Percentiles rank a stretch among this genome's conserved stretches.
These are phyloP conservation scores for Stephanocyclus meneghinianus DNA, from an alignment of 352 stramenopile species.

Conservation along the genomic window DNA sequence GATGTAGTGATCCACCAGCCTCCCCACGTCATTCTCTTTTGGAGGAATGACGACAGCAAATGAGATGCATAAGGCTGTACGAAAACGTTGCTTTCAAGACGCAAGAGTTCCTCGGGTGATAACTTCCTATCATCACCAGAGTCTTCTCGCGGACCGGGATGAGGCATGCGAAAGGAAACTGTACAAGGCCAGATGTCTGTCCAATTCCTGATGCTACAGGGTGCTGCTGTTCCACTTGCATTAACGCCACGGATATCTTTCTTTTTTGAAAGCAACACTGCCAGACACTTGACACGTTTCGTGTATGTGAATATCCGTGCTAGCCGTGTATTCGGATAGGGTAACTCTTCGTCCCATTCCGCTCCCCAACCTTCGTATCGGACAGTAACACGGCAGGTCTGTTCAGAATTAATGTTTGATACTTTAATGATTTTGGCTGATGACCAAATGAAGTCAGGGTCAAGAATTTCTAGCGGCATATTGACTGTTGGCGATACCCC, in stretches of 20 bases:
- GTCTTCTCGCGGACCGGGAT: conserved; percentile 11
- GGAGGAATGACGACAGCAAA: conserved; percentile 25
- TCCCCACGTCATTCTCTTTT: conserved; percentile 24
- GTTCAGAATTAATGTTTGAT: neutral
- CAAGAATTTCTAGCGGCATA: conserved; percentile 55
- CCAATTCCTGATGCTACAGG: conserved; percentile 11
- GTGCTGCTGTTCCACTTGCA: neutral
- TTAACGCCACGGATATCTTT: conserved; percentile 17
- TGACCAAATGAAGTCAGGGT: conserved; percentile 45
- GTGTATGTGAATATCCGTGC: conserved; percentile 54
- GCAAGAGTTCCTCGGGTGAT: neutral
- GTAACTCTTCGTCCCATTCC: conserved; percentile 34
- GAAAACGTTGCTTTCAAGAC: conserved; percentile 37
- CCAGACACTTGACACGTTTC: conserved; percentile 45
- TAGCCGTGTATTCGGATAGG: conserved; percentile 36
- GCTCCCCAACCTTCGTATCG: conserved; percentile 50
- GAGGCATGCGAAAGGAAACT: conserved; percentile 49
- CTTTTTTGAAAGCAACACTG: conserved; percentile 27
- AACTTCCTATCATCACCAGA: neutral
- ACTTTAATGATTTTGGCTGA: conserved; percentile 39
- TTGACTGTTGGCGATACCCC: conserved; percentile 41
- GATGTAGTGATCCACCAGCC: conserved; percentile 35
- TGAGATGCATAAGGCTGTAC: conserved; percentile 40
- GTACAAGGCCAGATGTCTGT: conserved; percentile 43
- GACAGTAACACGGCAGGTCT: conserved; percentile 33